phyloP scores from a whole-genome alignment of 1,284 basidiomycete genomes.

The Exobasidium cylindrosporum region DNA sequence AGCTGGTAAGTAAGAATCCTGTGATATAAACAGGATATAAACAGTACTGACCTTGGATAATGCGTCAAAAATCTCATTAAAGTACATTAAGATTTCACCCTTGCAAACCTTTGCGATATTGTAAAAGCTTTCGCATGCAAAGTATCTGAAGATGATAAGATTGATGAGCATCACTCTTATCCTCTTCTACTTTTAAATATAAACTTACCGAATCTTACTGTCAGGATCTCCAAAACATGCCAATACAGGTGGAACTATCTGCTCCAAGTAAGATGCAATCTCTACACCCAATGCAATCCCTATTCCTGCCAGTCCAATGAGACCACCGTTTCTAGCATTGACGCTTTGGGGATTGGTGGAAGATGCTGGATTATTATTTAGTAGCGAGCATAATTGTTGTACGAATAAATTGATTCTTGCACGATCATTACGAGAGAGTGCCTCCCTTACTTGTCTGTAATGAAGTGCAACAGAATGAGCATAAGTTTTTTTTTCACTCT shows the following conservation, averaged over 20 bases:
- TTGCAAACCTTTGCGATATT: constrained; percentile 96
- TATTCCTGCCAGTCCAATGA: constrained; percentile 93
- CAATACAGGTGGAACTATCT: constrained; percentile 85
- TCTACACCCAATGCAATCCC: constrained; percentile 93
- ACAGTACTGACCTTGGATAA: constrained; percentile 75
- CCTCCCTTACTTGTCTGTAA: constrained; percentile 77
- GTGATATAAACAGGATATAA: not conserved
- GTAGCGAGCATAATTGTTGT: constrained; percentile 79
- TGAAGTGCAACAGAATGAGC: not conserved
- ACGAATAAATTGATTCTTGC: constrained; percentile 81
- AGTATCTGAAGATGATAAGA: constrained; percentile 62
- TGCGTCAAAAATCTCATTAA: constrained; percentile 97
- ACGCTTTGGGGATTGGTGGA: constrained; percentile 35
- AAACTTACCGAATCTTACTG: constrained; percentile 71
- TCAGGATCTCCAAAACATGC: constrained; percentile 91
- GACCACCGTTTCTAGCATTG: constrained; percentile 87
- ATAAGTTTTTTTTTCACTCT: no score
- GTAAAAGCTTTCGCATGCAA: constrained; percentile 95
- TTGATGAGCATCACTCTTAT: not conserved
- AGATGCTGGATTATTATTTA: constrained; percentile 18
- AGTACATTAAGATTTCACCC: constrained; percentile 92
- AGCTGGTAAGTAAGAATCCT: constrained; percentile 6
- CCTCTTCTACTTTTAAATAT: no score
- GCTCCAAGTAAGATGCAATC: constrained; percentile 87
- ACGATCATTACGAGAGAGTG: constrained; percentile 73